Percentiles rank a stretch among this genome's conserved stretches.
phyloP scores from a whole-genome alignment of 139 green algal species.

The Protoeuglena noctilucae region DNA sequence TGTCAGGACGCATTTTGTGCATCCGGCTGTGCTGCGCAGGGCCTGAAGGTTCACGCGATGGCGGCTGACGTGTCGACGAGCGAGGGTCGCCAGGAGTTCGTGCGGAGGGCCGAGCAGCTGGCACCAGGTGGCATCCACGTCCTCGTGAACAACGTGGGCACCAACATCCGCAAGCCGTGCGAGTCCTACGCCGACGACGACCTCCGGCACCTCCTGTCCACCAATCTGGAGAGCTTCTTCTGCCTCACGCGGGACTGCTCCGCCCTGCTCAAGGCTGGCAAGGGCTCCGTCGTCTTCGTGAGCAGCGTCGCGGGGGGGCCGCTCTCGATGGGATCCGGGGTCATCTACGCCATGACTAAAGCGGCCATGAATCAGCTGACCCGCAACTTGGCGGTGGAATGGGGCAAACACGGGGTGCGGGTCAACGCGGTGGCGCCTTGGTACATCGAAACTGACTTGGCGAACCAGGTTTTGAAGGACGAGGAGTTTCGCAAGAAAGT shows the following conservation, averaged over 20 bases:
- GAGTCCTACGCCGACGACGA: slow-evolving; percentile 47
- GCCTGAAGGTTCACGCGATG: slow-evolving; percentile 5
- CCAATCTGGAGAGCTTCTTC: slow-evolving; percentile 65
- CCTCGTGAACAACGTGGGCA: slow-evolving; percentile 54
- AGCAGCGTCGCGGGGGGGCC: slow-evolving; percentile 68
- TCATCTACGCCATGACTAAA: slow-evolving; percentile 73
- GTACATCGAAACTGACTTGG: slow-evolving; percentile 67
- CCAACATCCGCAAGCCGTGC: slow-evolving; percentile 47
- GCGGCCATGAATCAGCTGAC: slow-evolving; percentile 81
- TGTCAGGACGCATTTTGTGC: too few species aligned
- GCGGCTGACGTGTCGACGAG: not conserved
- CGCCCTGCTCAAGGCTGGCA: slow-evolving; percentile 26
- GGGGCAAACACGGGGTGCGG: slow-evolving; percentile 53
- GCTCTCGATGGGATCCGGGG: slow-evolving; percentile 45
- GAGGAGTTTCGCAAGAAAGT: slow-evolving; percentile 32
- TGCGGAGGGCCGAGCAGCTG: slow-evolving; percentile 11
- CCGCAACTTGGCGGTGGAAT: slow-evolving; percentile 68
- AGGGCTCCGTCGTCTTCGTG: slow-evolving; percentile 55
- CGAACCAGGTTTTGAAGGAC: slow-evolving; percentile 33
- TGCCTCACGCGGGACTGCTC: slow-evolving; percentile 18
- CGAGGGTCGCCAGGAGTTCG: not conserved
- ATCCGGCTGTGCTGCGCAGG: slow-evolving; percentile 9
- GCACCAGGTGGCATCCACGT: slow-evolving; percentile 19
- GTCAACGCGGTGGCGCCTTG: slow-evolving; percentile 76
- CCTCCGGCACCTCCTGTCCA: slow-evolving; percentile 38